Conservation (phyloP, 2,329 filamentous ascomycete genomes). For the Pyrenochaeta sp. region DNA sequence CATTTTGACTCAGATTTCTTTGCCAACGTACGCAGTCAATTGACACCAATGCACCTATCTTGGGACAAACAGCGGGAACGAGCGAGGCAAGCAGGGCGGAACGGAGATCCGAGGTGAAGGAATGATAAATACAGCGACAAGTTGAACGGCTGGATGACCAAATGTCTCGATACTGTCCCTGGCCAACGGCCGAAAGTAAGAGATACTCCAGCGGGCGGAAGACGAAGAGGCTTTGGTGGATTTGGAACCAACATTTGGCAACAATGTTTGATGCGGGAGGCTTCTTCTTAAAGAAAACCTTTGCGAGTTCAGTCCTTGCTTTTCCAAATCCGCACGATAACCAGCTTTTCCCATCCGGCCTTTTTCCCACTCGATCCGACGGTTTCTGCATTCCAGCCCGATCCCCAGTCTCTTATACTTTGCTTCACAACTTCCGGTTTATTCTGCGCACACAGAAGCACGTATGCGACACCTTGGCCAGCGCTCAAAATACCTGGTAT, state of each 20-base stretch:
- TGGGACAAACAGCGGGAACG: constrained; percentile 12
- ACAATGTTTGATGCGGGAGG: neutral
- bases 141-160: constrained; percentile 36
- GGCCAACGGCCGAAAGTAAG: constrained; percentile 13
- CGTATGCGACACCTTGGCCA: constrained; percentile 79
- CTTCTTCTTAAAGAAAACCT: neutral
- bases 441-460: constrained; percentile 91
- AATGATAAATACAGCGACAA: constrained; percentile 32
- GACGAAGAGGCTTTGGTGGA: constrained; percentile 24
- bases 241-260: constrained; percentile 22
- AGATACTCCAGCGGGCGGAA: constrained; percentile 23
- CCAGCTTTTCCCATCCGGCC: constrained; percentile 93
- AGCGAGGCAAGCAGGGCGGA: too few relatives aligned
- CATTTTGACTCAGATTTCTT: too few relatives aligned
- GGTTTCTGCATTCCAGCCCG: constrained; percentile 75
- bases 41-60: constrained; percentile 32
- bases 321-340: constrained; percentile 86
- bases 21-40: constrained; percentile 25
- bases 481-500: constrained; percentile 70
- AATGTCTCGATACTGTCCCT: constrained; percentile 15
- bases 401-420: constrained; percentile 65
- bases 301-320: constrained; percentile 7
- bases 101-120: too few relatives aligned
- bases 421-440: constrained; percentile 76
- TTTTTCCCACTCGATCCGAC: constrained; percentile 84